These are phyloP conservation scores for Ophiocordyceps camponoti-floridani DNA, from an alignment of 2,329 filamentous ascomycete species.

Conservation along the genomic window DNA sequence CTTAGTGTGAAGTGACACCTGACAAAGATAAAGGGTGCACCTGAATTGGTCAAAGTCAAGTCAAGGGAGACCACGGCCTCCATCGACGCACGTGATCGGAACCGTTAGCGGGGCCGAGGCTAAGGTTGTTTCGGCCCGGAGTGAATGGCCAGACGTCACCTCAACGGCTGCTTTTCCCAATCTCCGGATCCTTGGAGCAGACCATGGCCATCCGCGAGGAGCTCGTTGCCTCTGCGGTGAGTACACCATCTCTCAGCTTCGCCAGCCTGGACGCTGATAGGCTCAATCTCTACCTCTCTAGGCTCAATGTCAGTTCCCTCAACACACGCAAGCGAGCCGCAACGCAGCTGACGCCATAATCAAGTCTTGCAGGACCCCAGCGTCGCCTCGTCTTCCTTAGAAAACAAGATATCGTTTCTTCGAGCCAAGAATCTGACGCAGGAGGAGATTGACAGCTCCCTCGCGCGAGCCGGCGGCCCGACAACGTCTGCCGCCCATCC, in stretches of 20 bases:
- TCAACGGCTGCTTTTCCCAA: not conserved
- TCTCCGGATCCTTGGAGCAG: not conserved
- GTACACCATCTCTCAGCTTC: slow-evolving; percentile 5
- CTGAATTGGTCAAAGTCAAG: too few relatives aligned
- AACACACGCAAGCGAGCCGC: not conserved
- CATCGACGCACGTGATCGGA: too few relatives aligned
- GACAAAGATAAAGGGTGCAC: too few relatives aligned
- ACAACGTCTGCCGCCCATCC: slow-evolving; percentile 19
- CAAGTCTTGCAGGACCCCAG: slow-evolving; percentile 86
- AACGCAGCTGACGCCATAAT: not conserved
- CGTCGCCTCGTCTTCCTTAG: slow-evolving; percentile 74
- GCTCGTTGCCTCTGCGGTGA: slow-evolving; percentile 64
- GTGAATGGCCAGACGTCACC: not conserved
- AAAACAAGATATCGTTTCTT: slow-evolving; percentile 83
- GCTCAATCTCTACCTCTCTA: slow-evolving; percentile 5
- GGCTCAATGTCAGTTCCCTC: slow-evolving; percentile 24
- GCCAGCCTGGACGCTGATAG: not conserved
- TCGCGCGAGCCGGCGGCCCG: slow-evolving; percentile 49
- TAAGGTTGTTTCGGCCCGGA: too few relatives aligned
- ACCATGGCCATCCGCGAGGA: slow-evolving; percentile 83
- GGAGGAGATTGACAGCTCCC: slow-evolving; percentile 77
- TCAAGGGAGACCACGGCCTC: too few relatives aligned
- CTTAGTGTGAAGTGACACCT: too few relatives aligned
- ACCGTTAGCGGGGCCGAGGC: too few relatives aligned
- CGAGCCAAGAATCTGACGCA: slow-evolving; percentile 94